Percentiles rank a stretch among this genome's conserved stretches.
These are phyloP conservation scores for Schizosaccharomyces versatilis DNA, from an alignment of 1,139 yeast species.

Conservation along the genomic window DNA sequence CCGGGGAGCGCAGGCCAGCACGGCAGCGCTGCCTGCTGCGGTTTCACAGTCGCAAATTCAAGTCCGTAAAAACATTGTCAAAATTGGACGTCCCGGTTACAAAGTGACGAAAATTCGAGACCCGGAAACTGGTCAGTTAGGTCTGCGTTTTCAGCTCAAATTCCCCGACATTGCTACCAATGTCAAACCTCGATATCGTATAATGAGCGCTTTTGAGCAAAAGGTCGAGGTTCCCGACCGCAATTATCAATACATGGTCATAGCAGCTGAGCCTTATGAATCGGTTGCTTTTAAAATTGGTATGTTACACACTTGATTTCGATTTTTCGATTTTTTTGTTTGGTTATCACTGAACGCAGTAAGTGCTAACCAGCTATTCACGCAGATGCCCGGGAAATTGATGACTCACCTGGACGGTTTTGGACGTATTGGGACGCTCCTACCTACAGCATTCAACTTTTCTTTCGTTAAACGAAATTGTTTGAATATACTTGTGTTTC, in stretches of 20 bases:
- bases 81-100: slow-evolving; percentile 54
- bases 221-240: slow-evolving; percentile 25
- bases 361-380: neutral
- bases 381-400: slow-evolving; percentile 30
- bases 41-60: slow-evolving; percentile 14
- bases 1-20: slow-evolving; percentile 8
- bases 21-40: slow-evolving; percentile 13
- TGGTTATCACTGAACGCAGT: neutral
- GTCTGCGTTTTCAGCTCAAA: slow-evolving; percentile 38
- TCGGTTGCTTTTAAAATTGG: slow-evolving; percentile 47
- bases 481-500: neutral
- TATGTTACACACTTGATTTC: neutral
- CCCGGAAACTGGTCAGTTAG: slow-evolving; percentile 31
- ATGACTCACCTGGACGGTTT: slow-evolving; percentile 26
- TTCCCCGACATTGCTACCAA: slow-evolving; percentile 27
- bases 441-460: slow-evolving; percentile 46
- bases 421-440: slow-evolving; percentile 56
- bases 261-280: slow-evolving; percentile 71
- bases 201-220: slow-evolving; percentile 59
- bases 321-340: neutral
- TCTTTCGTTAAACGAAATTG: slow-evolving; percentile 22
- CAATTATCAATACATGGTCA: slow-evolving; percentile 40
- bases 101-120: slow-evolving; percentile 47
- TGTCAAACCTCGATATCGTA: slow-evolving; percentile 38
- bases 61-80: slow-evolving; percentile 30